Evolutionary conservation across 2,329 filamentous ascomycete genomes (phyloP).

Genomic region (Aureobasidium namibiae): DNA sequence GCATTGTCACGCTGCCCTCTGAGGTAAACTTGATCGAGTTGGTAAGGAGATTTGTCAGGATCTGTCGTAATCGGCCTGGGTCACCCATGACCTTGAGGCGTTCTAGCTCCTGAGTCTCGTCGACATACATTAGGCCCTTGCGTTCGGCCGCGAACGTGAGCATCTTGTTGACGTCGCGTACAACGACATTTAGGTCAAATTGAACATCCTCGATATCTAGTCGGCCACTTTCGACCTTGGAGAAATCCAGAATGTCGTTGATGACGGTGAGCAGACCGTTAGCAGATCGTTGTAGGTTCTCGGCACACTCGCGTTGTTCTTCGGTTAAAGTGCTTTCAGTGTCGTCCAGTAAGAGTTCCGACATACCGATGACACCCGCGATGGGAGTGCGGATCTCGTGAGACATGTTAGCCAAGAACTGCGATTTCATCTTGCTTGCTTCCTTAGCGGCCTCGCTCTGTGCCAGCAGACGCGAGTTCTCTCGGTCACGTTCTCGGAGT

Average conservation of each 20-base stretch:
- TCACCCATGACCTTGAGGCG: constrained; percentile 75
- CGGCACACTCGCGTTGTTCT: constrained; percentile 67
- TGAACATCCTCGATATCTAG: constrained; percentile 74
- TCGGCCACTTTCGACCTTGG: constrained; percentile 71
- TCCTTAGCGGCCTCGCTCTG: constrained; percentile 74
- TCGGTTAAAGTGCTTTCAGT: constrained; percentile 43
- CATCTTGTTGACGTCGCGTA: constrained; percentile 79
- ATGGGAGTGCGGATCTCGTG: constrained; percentile 49
- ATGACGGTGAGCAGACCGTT: constrained; percentile 80
- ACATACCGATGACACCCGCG: constrained; percentile 73
- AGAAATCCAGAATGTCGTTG: constrained; percentile 86
- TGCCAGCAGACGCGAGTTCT: constrained; percentile 62
- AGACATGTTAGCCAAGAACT: constrained; percentile 60
- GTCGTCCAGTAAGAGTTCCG: constrained; percentile 63
- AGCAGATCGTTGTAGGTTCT: constrained; percentile 70
- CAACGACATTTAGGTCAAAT: constrained; percentile 64
- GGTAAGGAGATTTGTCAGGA: constrained; percentile 70
- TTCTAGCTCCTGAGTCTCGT: constrained; percentile 55
- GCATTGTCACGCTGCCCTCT: constrained; percentile 59
- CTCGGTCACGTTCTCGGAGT: constrained; percentile 52
- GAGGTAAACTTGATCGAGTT: constrained; percentile 71
- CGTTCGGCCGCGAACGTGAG: constrained; percentile 74
- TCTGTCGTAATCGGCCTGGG: constrained; percentile 73
- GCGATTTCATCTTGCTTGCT: constrained; percentile 69
- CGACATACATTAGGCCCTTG: constrained; percentile 65